phyloP scores from a whole-genome alignment of 2,329 filamentous ascomycete genomes.

The Talaromyces sp. region DNA sequence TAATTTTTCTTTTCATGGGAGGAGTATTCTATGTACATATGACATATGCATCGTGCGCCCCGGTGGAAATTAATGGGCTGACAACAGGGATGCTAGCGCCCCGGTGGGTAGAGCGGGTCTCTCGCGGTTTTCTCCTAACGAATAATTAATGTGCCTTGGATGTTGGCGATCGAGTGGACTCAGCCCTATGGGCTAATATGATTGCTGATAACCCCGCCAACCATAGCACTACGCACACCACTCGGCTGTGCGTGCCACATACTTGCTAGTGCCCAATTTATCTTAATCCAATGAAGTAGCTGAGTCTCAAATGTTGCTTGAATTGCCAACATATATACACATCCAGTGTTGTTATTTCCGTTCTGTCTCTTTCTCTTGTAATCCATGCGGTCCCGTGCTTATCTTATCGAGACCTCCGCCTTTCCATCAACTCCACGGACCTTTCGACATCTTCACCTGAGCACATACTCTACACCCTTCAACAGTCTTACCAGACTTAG shows the following conservation, averaged over 20 bases:
- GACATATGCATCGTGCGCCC: constrained; percentile 5
- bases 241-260: too few relatives aligned
- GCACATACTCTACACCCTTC: too few relatives aligned
- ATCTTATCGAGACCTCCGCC: constrained; percentile 5
- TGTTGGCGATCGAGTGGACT: constrained; percentile 1
- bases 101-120: constrained; percentile 3
- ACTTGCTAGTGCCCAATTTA: neutral
- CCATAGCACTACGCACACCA: too few relatives aligned
- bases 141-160: constrained; percentile 4
- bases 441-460: too few relatives aligned
- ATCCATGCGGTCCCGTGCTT: neutral
- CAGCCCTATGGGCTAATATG: constrained; percentile 3
- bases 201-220: neutral
- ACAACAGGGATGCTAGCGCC: neutral
- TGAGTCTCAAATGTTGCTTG: too few relatives aligned
- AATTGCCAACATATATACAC: too few relatives aligned
- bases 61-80: neutral
- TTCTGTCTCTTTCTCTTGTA: neutral
- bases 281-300: too few relatives aligned
- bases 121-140: neutral
- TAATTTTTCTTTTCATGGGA: neutral
- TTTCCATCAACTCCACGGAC: neutral
- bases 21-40: constrained; percentile 13
- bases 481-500: too few relatives aligned
- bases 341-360: neutral